A percentile compares a stretch with the other conserved stretches of the same genome.
phyloP scores from a whole-genome alignment of 441 rosid genomes.

The Euphorbia celastroides region DNA sequence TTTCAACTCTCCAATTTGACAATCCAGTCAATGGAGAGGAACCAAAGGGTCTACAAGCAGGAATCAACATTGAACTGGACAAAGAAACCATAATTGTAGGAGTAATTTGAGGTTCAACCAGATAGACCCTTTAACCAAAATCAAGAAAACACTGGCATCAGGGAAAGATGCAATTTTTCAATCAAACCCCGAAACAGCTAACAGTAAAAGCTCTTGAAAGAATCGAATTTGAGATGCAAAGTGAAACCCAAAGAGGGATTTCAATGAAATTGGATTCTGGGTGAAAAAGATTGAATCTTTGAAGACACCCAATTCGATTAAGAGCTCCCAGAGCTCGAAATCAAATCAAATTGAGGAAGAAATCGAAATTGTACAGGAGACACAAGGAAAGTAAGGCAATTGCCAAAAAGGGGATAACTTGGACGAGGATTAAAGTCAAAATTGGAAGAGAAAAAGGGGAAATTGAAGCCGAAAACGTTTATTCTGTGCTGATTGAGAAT shows the following conservation, averaged over 20 bases:
- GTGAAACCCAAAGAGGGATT: not conserved
- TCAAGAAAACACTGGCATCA: not conserved
- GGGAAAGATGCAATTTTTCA: not conserved
- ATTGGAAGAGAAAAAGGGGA: not conserved
- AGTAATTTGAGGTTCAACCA: conserved; percentile 4
- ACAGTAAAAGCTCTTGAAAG: not conserved
- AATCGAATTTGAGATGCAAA: not conserved
- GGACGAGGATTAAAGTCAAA: not conserved
- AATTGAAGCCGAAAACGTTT: not conserved
- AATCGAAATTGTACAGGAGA: too few relatives aligned
- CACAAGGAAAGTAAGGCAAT: too few relatives aligned
- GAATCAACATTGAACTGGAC: conserved; percentile 25
- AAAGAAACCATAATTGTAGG: conserved; percentile 28
- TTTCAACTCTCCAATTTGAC: conserved; percentile 18
- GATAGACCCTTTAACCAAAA: not conserved
- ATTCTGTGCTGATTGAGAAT: not conserved
- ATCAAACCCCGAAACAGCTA: conserved; percentile 9
- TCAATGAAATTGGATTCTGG: conserved; percentile 2
- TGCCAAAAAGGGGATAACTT: not conserved
- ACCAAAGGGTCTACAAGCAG: conserved; percentile 20
- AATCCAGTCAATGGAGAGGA: conserved; percentile 16
- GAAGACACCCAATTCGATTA: not conserved
- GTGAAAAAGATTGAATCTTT: not conserved
- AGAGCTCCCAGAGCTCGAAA: not conserved
- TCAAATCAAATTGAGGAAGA: conserved; percentile 5